Evolutionary conservation across 2,329 filamentous ascomycete genomes (phyloP).

Genomic region (Exophiala aquamarina): DNA sequence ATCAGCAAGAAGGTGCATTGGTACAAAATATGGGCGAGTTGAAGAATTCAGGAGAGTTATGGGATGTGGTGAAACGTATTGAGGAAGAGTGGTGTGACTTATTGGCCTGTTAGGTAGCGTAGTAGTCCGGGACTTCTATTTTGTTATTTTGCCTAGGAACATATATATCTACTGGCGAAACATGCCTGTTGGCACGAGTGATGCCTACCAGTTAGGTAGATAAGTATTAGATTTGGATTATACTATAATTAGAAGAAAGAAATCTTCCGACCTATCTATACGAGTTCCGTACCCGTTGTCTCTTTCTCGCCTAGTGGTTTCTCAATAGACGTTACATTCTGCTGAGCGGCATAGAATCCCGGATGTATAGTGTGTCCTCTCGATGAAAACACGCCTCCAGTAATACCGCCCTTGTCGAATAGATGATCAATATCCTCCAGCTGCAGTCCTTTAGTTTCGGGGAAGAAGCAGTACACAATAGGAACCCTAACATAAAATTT

Average conservation of each 20-base stretch:
- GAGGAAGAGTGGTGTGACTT: slow-evolving; percentile 1
- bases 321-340: too few species aligned
- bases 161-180: too few species aligned
- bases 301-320: too few species aligned
- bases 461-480: slow-evolving; percentile 49
- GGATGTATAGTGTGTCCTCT: too few species aligned
- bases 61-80: neutral
- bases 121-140: neutral
- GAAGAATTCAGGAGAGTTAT: neutral
- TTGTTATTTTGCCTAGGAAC: neutral
- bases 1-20: neutral
- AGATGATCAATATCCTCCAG: slow-evolving; percentile 63
- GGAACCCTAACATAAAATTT: slow-evolving; percentile 18
- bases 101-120: neutral
- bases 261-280: too few species aligned
- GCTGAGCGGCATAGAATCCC: too few species aligned
- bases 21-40: neutral
- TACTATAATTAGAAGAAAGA: too few species aligned
- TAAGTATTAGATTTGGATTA: too few species aligned
- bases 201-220: too few species aligned
- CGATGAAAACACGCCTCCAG: too few species aligned
- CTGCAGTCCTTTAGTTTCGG: slow-evolving; percentile 70
- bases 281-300: too few species aligned
- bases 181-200: too few species aligned
- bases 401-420: neutral